These are phyloP conservation scores for Didymella segeticola DNA, from an alignment of 2,329 filamentous ascomycete species.

Conservation along the genomic window DNA sequence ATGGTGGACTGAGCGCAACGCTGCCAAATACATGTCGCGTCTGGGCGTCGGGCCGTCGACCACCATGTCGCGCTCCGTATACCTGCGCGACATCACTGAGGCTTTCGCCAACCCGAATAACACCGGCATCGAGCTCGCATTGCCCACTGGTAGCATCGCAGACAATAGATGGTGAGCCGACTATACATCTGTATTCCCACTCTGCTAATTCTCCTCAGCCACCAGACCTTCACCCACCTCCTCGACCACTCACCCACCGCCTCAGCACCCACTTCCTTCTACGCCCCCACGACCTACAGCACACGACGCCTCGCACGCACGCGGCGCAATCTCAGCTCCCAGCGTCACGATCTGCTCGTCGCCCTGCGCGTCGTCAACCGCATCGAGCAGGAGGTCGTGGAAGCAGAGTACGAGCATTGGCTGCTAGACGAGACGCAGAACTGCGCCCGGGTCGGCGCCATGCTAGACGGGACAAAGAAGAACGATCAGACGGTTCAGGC, in stretches of 20 bases:
- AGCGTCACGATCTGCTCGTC: conserved; percentile 89
- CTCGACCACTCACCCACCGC: conserved; percentile 34
- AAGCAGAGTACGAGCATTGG: conserved; percentile 94
- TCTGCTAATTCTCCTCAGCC: conserved; percentile 30
- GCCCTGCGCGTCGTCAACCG: conserved; percentile 89
- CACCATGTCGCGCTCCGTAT: conserved; percentile 85
- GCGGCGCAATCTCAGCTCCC: conserved; percentile 81
- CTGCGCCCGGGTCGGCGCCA: conserved; percentile 68
- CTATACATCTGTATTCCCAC: background rate
- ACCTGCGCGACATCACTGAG: conserved; percentile 79
- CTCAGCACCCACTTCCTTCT: conserved; percentile 15
- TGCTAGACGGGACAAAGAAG: conserved; percentile 52
- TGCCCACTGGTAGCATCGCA: conserved; percentile 19
- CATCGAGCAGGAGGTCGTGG: conserved; percentile 84
- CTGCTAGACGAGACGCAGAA: conserved; percentile 77
- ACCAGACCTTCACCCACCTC: conserved; percentile 48
- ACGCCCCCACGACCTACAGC: conserved; percentile 36
- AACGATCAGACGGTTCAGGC: conserved; percentile 56
- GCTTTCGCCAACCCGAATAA: conserved; percentile 54
- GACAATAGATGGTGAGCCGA: conserved; percentile 40
- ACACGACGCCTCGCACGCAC: conserved; percentile 72
- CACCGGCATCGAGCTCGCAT: conserved; percentile 32
- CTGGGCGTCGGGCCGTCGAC: conserved; percentile 80
- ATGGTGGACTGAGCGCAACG: conserved; percentile 87
- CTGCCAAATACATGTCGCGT: conserved; percentile 78